These are phyloP conservation scores for Solanum bukasovii DNA, from an alignment of 257 asterid genomes.

Conservation along the genomic window DNA sequence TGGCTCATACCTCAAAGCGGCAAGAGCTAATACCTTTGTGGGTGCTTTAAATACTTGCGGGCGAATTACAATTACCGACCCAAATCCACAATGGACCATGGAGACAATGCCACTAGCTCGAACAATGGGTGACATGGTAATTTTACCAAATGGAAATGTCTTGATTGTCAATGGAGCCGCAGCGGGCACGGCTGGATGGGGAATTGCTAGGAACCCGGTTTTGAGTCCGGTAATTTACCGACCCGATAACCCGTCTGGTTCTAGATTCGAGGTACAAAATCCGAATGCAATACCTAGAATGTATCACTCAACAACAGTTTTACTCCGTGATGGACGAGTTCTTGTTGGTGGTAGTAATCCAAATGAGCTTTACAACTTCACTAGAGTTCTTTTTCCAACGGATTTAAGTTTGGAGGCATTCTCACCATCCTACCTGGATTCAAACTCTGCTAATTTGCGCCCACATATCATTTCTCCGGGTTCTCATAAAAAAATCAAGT, in stretches of 20 bases:
- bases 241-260: not conserved
- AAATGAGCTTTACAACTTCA: constrained; percentile 6
- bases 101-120: constrained; percentile 36
- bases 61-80: constrained; percentile 21
- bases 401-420: constrained; percentile 23
- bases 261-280: constrained; percentile 16
- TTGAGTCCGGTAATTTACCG: constrained; percentile 21
- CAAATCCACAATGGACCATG: constrained; percentile 35
- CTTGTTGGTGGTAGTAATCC: constrained; percentile 35
- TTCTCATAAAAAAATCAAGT: constrained; percentile 2
- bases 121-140: constrained; percentile 47
- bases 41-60: constrained; percentile 31
- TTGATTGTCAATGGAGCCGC: constrained; percentile 35
- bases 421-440: constrained; percentile 22
- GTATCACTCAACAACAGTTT: constrained; percentile 30
- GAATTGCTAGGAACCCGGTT: constrained; percentile 18
- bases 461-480: constrained; percentile 10
- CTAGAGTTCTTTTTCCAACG: constrained; percentile 9
- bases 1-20: constrained; percentile 12
- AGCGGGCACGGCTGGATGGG: constrained; percentile 28
- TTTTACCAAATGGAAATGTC: constrained; percentile 29
- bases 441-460: not conserved
- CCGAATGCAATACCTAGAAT: constrained; percentile 16
- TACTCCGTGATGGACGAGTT: constrained; percentile 32
- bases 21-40: not conserved